Evolutionary conservation across 1,284 basidiomycete species (phyloP), one percentile per base, ranked within the genome.

Genomic region (Erythrobasidium hasegawianum): DNA sequence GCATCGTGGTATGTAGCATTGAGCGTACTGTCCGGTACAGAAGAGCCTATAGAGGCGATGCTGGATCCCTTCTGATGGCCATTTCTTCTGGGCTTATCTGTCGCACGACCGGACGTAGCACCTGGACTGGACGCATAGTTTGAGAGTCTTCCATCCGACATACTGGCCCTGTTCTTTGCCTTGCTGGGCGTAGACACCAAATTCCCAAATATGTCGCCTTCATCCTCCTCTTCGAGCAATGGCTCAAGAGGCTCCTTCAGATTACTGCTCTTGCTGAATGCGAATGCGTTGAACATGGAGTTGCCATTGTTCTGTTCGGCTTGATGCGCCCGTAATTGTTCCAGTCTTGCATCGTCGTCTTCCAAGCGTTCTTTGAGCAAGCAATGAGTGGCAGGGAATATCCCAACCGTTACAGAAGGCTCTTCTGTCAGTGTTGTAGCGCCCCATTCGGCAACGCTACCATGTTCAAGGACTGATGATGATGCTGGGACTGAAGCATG

Each of bases 311-410:
- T 18, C 8, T n/a, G n/a, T 14, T 24, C 43, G 8, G n/a, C 43
- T 5, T 47, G 49, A 55, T 57, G 73, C 43, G 43, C 43, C 22
- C 43, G 43, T 16, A 86, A n/a, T 88, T 87, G 86, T 1, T 86
- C 84, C 1, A 96, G 84, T 57, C 88, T 85, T 14, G 89, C 88
- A 76, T 94, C 90, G 2, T 91, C 91, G 75, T 94, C 91, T 2
- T 89, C 85, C 22, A 94, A 82, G 73, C 93, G 85, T 74, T 95
- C 92, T 40, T 92, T 87, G 67, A 94, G 83, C 75, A 89, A 86
- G 59, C 97, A 87, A 76, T 94, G 90, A 3, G 89, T 88, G 0
- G 89, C 87, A 0, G 94, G 94, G 76, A 97, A 97, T 71, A 97
- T 94, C 65, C 94, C 95, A 66, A 97, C 90, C 76, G 90, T 89